Evolutionary conservation across 306 rosid species (phyloP).

Genomic region (Acmispon strigosus): DNA sequence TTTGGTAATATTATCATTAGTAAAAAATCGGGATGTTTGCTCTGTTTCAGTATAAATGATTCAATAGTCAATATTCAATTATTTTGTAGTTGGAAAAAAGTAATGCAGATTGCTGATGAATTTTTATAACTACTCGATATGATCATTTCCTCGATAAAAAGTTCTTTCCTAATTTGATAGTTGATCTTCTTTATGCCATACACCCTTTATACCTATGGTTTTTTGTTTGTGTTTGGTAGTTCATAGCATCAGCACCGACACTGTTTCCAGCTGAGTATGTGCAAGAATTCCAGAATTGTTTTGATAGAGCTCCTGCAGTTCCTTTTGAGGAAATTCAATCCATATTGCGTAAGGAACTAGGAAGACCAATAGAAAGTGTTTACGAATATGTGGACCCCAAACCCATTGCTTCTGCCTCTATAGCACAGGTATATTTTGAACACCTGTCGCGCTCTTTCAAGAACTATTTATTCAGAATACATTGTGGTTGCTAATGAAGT

Average conservation of each 20-base stretch:
- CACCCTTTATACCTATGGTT: constrained; percentile 15
- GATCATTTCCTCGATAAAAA: not conserved
- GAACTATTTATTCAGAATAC: not conserved
- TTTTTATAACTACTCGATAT: constrained; percentile 9
- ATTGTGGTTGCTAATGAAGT: constrained; percentile 6
- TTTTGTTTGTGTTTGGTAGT: constrained; percentile 47
- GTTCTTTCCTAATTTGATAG: constrained; percentile 5
- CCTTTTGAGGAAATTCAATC: constrained; percentile 69
- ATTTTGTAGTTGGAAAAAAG: not conserved
- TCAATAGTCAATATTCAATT: not conserved
- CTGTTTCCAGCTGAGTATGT: constrained; percentile 90
- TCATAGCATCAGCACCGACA: constrained; percentile 92
- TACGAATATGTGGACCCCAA: constrained; percentile 78
- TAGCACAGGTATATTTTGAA: constrained; percentile 64
- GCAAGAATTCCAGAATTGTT: constrained; percentile 92
- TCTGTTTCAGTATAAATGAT: not conserved
- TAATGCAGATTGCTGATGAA: not conserved
- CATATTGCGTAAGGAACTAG: constrained; percentile 66
- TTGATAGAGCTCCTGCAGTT: constrained; percentile 85
- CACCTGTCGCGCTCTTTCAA: constrained; percentile 10
- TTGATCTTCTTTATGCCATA: not conserved
- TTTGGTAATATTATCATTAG: not conserved
- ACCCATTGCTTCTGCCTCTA: constrained; percentile 92
- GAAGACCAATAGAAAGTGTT: constrained; percentile 79
- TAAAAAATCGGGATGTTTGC: not conserved